Conservation (phyloP, 176 grass and related monocot species). For the Oryza nivara region DNA sequence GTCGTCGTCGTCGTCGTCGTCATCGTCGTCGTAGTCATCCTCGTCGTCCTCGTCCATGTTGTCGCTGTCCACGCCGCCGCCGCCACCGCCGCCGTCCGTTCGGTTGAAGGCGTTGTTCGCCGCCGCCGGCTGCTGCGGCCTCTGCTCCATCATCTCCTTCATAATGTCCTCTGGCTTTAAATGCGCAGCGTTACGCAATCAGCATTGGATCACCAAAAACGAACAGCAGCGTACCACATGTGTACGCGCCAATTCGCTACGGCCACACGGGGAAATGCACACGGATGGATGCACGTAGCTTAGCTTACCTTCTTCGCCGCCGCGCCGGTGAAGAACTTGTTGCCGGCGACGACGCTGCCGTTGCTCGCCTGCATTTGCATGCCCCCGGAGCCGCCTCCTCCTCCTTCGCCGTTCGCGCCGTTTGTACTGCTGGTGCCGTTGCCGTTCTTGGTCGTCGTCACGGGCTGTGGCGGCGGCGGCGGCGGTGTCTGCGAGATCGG, state of each 20-base stretch:
- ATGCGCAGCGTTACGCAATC: slow-evolving; percentile 57
- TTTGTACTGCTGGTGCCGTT: slow-evolving; percentile 25
- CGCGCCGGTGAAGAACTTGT: slow-evolving; percentile 40
- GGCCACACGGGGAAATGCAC: slow-evolving; percentile 35
- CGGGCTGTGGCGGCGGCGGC: slow-evolving; percentile 32
- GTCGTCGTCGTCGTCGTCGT: slow-evolving; percentile 64
- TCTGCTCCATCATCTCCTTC: slow-evolving; percentile 79
- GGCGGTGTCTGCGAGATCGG: slow-evolving; percentile 52
- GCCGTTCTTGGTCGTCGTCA: slow-evolving; percentile 43
- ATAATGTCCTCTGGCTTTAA: slow-evolving; percentile 96
- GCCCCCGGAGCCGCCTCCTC: slow-evolving; percentile 34
- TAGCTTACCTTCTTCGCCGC: slow-evolving; percentile 46
- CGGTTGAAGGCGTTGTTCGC: slow-evolving; percentile 61
- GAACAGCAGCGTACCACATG: slow-evolving; percentile 55
- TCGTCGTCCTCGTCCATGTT: slow-evolving; percentile 68
- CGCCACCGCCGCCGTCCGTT: slow-evolving; percentile 42
- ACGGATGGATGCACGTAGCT: not conserved
- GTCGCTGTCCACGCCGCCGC: slow-evolving; percentile 57
- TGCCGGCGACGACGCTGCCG: slow-evolving; percentile 45
- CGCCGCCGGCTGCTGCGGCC: slow-evolving; percentile 38
- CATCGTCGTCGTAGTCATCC: slow-evolving; percentile 49
- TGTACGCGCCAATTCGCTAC: slow-evolving; percentile 48
- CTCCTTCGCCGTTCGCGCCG: slow-evolving; percentile 16
- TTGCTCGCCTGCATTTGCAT: slow-evolving; percentile 57
- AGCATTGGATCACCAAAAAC: slow-evolving; percentile 68